Evolutionary conservation across 169 alveolate species (phyloP), one percentile per base, ranked within the genome.

Genomic region (Plasmodium cynomolgi): DNA sequence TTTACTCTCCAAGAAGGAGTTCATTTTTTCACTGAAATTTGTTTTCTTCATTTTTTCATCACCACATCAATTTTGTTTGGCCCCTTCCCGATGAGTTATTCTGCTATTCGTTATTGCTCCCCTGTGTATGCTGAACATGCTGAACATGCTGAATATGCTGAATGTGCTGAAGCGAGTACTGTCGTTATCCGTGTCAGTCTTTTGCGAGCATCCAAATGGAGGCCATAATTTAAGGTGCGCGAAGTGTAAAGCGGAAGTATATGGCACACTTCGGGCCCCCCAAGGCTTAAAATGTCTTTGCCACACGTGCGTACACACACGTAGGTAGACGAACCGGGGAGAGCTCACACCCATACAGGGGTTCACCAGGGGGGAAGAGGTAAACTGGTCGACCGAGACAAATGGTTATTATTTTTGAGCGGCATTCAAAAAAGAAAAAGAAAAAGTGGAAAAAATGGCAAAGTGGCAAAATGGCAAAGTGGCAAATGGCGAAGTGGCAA

Each of bases 1-100:
- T 86, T 86, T 39, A 23, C 47, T 20, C 81, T 77, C 71, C 31
- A 17, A 23, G 62, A 39, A 29, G 62, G 71, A 15, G 47, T 56
- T 74, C 23, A 86, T 17, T 5, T 86, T 77, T 75, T 86, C 75
- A 11, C 79, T 86, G 33, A 86, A 86, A 31, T 37, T 75, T 31
- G 56, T 56, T 31, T 33, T 8, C n/a, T 84, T 26, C 93, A 84
- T 84, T 23, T 44, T 73, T 44, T 73, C 13, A 8, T 58, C 68
- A 8, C 58, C 23, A 11, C 15, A 20, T 31, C 54, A 39, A n/a
- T 20, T 20, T 79, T 29, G 29, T 79, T 39, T 6, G 0, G 0
- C 34, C 17, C 34, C 9, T 15, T 0, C 13, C 31, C 17, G 77
- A 8, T 4, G 20, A 3, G 39, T 17, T 77, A 2, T 33, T 11